Conservation (phyloP, 2,329 filamentous ascomycete species). For the Parastagonospora avenae region DNA sequence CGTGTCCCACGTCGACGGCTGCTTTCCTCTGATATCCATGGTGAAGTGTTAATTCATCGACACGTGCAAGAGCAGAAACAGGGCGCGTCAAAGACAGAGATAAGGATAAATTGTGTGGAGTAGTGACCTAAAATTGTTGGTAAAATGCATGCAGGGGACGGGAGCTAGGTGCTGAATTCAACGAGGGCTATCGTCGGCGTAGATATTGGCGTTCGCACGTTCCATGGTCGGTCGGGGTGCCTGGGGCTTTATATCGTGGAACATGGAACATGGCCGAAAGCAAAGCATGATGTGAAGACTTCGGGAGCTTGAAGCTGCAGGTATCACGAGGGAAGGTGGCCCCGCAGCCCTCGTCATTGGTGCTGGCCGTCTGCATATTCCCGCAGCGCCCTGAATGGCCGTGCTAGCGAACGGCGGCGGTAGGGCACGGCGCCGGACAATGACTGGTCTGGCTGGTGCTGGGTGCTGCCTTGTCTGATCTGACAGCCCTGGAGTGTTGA, state of each 20-base stretch:
- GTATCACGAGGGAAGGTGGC: slow-evolving; percentile 14
- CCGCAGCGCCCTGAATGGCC: slow-evolving; percentile 20
- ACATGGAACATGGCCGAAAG: too few relatives aligned
- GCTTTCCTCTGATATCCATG: slow-evolving; percentile 48
- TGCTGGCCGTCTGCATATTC: not conserved
- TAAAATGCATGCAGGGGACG: slow-evolving; percentile 34
- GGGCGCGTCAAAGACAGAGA: slow-evolving; percentile 8
- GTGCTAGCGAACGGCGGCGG: slow-evolving; percentile 17
- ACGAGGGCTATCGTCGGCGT: slow-evolving; percentile 34
- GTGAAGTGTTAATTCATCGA: not conserved
- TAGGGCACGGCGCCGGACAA: not conserved
- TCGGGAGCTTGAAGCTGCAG: not conserved
- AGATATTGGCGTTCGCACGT: slow-evolving; percentile 24
- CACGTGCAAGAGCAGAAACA: slow-evolving; percentile 4
- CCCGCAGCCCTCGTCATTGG: slow-evolving; percentile 16
- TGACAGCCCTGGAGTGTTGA: not conserved
- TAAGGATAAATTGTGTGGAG: slow-evolving; percentile 13
- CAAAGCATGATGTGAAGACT: slow-evolving; percentile 8
- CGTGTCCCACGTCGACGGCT: slow-evolving; percentile 53
- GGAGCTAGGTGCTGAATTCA: slow-evolving; percentile 34
- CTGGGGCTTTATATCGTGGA: not conserved
- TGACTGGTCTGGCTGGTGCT: too few relatives aligned
- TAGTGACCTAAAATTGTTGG: slow-evolving; percentile 22
- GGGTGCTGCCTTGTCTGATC: slow-evolving; percentile 3
- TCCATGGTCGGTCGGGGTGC: slow-evolving; percentile 7